These are phyloP conservation scores for Chimonanthus salicifolius DNA, from an alignment of 164 flowering plant species.

Conservation along the genomic window DNA sequence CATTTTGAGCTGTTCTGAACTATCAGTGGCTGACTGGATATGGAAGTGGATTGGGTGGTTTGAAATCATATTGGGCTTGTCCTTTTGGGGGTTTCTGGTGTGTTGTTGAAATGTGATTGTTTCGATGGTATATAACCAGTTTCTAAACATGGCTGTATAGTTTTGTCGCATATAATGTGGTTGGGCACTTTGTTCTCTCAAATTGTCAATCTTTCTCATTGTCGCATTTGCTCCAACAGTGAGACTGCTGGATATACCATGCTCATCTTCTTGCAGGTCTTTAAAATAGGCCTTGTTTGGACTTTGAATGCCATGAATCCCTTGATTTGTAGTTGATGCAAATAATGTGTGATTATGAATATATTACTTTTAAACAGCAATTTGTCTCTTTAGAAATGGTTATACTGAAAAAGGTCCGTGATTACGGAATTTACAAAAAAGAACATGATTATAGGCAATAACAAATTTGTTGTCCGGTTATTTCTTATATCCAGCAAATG, in stretches of 20 bases:
- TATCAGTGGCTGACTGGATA: not conserved
- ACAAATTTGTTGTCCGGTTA: no score
- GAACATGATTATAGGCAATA: no score
- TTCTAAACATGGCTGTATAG: conserved; percentile 9
- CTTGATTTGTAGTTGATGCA: no score
- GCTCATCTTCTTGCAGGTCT: not conserved
- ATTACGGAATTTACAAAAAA: no score
- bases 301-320: not conserved
- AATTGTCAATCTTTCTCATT: not conserved
- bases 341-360: no score
- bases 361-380: no score
- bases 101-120: conserved; percentile 9
- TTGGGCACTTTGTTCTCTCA: not conserved
- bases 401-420: no score
- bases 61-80: not conserved
- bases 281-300: not conserved
- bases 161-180: conserved; percentile 4
- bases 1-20: not conserved
- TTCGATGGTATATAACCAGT: conserved; percentile 6
- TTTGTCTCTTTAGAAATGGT: no score
- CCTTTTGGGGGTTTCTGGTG: conserved; percentile 2
- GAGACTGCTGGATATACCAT: not conserved
- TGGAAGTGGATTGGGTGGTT: not conserved
- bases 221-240: not conserved
- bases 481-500: no score